These are phyloP conservation scores for Iris macrosiphon DNA, from an alignment of 106 monocot genomes.

Conservation along the genomic window DNA sequence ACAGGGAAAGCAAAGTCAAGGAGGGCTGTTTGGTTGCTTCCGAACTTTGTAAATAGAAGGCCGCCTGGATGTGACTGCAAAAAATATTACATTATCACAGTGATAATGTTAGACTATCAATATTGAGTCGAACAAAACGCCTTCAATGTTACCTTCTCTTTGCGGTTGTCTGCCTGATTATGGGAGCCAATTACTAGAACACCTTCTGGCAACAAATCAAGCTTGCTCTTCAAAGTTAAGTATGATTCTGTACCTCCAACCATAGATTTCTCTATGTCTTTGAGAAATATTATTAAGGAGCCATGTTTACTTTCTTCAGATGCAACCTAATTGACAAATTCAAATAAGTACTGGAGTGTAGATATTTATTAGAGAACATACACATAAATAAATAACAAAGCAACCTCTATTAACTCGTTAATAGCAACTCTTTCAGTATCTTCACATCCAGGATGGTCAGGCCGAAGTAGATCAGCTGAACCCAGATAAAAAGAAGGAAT, in stretches of 20 bases:
- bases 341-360: conserved; percentile 2
- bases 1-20: conserved; percentile 97
- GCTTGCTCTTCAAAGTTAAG: conserved; percentile 54
- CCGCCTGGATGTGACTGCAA: conserved; percentile 98
- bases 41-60: conserved; percentile 96
- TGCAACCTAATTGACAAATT: conserved; percentile 44
- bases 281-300: conserved; percentile 80
- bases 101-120: no score
- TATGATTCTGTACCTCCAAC: conserved; percentile 55
- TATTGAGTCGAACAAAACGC: not conserved
- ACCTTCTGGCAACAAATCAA: conserved; percentile 75
- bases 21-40: conserved; percentile 90
- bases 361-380: not conserved
- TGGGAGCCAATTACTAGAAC: conserved; percentile 87
- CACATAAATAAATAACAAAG: not conserved
- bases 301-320: conserved; percentile 72
- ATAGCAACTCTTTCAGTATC: conserved; percentile 78
- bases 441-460: conserved; percentile 64
- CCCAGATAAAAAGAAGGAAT: not conserved
- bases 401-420: conserved; percentile 78
- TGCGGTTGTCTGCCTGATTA: conserved; percentile 79
- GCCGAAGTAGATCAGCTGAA: conserved; percentile 65
- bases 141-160: conserved; percentile 79
- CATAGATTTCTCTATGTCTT: conserved; percentile 88
- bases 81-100: not conserved